Percentiles rank a stretch among this genome's conserved stretches.
These are phyloP conservation scores for Fusarium nurragi DNA, from an alignment of 2,329 filamentous ascomycete genomes.

Conservation along the genomic window DNA sequence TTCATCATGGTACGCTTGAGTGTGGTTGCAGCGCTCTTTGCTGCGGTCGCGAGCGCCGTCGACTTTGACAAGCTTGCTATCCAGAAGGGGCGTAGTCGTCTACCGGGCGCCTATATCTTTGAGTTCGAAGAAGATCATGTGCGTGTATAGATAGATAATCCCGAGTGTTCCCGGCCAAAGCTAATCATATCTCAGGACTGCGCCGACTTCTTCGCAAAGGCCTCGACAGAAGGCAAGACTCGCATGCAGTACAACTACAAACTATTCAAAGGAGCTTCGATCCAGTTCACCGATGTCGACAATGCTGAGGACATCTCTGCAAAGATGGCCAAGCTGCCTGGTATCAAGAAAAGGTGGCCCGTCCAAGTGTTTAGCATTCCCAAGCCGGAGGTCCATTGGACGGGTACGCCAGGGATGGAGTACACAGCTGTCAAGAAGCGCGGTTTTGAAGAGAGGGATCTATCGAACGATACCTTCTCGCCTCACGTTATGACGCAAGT, in stretches of 20 bases:
- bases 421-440: constrained; percentile 33
- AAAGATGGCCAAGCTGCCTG: constrained; percentile 54
- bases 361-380: constrained; percentile 58
- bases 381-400: constrained; percentile 53
- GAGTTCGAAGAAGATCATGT: constrained; percentile 63
- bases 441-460: constrained; percentile 22
- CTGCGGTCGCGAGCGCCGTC: constrained; percentile 46
- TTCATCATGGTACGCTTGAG: constrained; percentile 50
- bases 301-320: constrained; percentile 55
- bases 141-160: constrained; percentile 37
- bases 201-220: constrained; percentile 29
- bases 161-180: rapidly evolving
- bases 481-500: constrained; percentile 67
- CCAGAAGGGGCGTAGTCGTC: constrained; percentile 36
- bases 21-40: constrained; percentile 50
- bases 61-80: constrained; percentile 37
- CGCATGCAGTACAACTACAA: constrained; percentile 61
- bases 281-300: constrained; percentile 60
- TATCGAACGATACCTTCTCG: constrained; percentile 53
- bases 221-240: constrained; percentile 50
- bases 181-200: constrained; percentile 22
- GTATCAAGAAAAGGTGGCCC: constrained; percentile 61
- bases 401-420: constrained; percentile 48
- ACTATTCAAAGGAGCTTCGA: constrained; percentile 64
- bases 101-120: constrained; percentile 62